Percentiles rank a stretch among this genome's conserved stretches.
phyloP scores from a whole-genome alignment of 2,329 filamentous ascomycete genomes.

The Diaporthe vaccinii region DNA sequence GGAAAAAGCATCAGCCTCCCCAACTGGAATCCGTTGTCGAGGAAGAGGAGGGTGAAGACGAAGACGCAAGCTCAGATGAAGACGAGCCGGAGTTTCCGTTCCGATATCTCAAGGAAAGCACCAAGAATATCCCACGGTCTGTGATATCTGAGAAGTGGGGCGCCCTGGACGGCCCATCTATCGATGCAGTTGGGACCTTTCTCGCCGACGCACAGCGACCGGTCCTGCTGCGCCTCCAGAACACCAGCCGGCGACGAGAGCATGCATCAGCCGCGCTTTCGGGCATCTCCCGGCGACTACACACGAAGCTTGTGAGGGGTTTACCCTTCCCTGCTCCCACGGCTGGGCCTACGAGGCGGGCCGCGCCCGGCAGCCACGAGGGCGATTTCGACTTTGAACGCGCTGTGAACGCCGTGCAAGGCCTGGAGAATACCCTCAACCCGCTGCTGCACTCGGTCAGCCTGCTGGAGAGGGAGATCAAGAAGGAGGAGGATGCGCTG shows the following conservation, averaged over 20 bases:
- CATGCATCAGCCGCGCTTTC: slow-evolving; percentile 70
- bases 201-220: slow-evolving; percentile 72
- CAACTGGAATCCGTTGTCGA: slow-evolving; percentile 5
- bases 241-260: slow-evolving; percentile 61
- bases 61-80: slow-evolving; percentile 25
- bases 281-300: slow-evolving; percentile 67
- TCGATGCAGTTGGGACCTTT: slow-evolving; percentile 68
- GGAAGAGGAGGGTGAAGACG: slow-evolving; percentile 11
- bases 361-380: slow-evolving; percentile 61
- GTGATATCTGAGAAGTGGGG: slow-evolving; percentile 79
- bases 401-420: slow-evolving; percentile 70
- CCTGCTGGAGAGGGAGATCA: slow-evolving; percentile 70
- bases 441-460: slow-evolving; percentile 74
- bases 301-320: slow-evolving; percentile 69
- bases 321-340: slow-evolving; percentile 75
- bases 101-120: slow-evolving; percentile 65
- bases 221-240: slow-evolving; percentile 69
- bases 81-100: slow-evolving; percentile 53
- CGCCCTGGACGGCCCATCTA: slow-evolving; percentile 66
- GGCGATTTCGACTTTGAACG: slow-evolving; percentile 76
- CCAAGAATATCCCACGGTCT: slow-evolving; percentile 69
- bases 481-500: slow-evolving; percentile 67
- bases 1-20: background rate
- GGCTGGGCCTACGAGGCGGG: slow-evolving; percentile 36
- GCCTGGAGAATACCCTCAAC: slow-evolving; percentile 70